Evolutionary conservation across 2,329 filamentous ascomycete species (phyloP).

Genomic region (Aspergillus ochraceoroseus): DNA sequence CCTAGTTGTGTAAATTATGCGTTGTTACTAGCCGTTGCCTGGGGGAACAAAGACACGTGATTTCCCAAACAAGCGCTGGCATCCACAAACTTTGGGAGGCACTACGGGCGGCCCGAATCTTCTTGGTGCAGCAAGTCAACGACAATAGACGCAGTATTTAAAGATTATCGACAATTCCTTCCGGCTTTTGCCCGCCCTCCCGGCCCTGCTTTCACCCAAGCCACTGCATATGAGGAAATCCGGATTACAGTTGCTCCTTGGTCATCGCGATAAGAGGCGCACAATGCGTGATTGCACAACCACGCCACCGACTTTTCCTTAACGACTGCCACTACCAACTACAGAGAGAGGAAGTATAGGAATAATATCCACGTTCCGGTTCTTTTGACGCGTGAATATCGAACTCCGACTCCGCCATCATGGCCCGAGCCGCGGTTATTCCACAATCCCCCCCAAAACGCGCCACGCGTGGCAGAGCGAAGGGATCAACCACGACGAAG

Average conservation of each 20-base stretch:
- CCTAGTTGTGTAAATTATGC: not conserved
- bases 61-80: conserved; percentile 11
- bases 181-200: not conserved
- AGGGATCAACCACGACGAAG: conserved; percentile 14
- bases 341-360: not conserved
- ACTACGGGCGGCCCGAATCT: conserved; percentile 1
- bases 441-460: conserved; percentile 22
- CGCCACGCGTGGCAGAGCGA: conserved; percentile 20
- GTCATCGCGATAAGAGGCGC: not conserved
- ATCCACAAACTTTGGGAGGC: conserved; percentile 1
- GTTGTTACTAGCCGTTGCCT: conserved; percentile 6
- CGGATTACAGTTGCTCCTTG: no score
- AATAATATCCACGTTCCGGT: no score
- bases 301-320: not conserved
- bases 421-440: conserved; percentile 28
- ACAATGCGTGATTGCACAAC: conserved; percentile 1
- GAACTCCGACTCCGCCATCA: conserved; percentile 9
- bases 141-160: conserved; percentile 4
- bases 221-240: not conserved
- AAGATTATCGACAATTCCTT: not conserved
- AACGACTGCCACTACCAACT: not conserved
- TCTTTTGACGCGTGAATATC: not conserved
- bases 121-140: conserved; percentile 6
- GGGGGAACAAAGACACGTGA: conserved; percentile 15
- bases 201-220: not conserved